Percentiles rank a stretch among this genome's conserved stretches.
Conservation (phyloP, 2,329 filamentous ascomycete species). For the Fusarium sacchari region DNA sequence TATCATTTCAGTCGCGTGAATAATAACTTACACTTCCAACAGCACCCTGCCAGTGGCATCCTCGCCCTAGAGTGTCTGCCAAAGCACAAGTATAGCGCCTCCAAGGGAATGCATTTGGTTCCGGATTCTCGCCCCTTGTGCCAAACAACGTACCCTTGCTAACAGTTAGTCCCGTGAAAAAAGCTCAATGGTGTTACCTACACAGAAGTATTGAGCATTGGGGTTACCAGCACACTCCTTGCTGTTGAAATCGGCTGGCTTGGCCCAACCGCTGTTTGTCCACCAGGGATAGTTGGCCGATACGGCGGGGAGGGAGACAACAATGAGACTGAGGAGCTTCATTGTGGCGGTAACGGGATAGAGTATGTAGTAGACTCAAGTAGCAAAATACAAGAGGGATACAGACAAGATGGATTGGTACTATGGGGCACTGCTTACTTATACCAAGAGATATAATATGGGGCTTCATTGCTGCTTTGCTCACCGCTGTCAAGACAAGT, state of each 20-base stretch:
- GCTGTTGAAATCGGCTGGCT: not conserved
- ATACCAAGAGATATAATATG: rapidly evolving
- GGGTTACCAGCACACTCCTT: not conserved
- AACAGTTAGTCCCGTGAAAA: not conserved
- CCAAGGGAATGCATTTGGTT: not conserved
- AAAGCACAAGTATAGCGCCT: not conserved
- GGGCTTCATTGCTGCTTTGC: rapidly evolving
- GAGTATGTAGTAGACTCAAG: not conserved
- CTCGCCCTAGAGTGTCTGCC: not conserved
- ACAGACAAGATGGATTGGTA: rapidly evolving
- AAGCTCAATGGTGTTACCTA: not conserved
- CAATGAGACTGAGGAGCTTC: not conserved
- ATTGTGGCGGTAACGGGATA: not conserved
- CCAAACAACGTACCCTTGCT: rapidly evolving
- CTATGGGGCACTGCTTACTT: not conserved
- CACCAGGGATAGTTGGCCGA: not conserved
- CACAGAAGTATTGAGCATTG: not conserved
- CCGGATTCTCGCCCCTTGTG: not conserved
- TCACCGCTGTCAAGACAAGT: not conserved
- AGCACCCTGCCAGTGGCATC: not conserved
- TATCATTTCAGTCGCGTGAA: not conserved
- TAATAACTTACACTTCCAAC: not conserved
- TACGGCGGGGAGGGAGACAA: not conserved
- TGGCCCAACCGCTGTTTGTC: not conserved
- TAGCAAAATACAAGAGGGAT: rapidly evolving